Evolutionary conservation across 148 eudicot genomes (phyloP).

Genomic region (Chenopodium album): DNA sequence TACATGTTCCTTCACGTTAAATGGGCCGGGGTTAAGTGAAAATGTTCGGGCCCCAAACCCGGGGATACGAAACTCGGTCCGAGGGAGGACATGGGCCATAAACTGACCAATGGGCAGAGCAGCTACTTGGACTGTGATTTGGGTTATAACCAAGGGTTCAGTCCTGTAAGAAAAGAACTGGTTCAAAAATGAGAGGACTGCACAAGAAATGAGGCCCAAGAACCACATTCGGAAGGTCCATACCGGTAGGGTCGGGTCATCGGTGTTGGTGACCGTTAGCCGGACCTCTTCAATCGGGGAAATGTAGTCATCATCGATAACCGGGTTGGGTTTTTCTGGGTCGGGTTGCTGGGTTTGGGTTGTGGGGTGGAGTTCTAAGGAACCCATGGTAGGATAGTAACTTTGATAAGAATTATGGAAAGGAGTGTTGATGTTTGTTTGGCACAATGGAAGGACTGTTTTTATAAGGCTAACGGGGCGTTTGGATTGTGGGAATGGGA

Average conservation of each 20-base stretch:
- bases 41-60: constrained; percentile 52
- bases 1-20: constrained; percentile 90
- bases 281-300: constrained; percentile 82
- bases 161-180: constrained; percentile 84
- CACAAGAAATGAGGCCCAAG: constrained; percentile 67
- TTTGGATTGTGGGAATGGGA: too few species aligned
- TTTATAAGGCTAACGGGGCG: too few species aligned
- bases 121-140: constrained; percentile 78
- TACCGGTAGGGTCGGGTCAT: constrained; percentile 73
- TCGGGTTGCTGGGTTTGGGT: too few species aligned
- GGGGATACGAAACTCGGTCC: constrained; percentile 31
- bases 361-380: too few species aligned
- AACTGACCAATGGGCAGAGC: constrained; percentile 68
- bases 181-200: constrained; percentile 67
- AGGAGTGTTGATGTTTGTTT: too few species aligned
- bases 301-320: constrained; percentile 40
- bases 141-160: constrained; percentile 72
- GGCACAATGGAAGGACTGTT: too few species aligned
- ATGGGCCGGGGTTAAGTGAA: constrained; percentile 85
- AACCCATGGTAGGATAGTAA: too few species aligned
- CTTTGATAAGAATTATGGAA: too few species aligned
- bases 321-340: too few species aligned
- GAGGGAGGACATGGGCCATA: constrained; percentile 58
- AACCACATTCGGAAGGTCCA: constrained; percentile 96
- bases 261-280: constrained; percentile 63